Base-by-base conservation (phyloP, 345 rosid genomes). In the Eucalyptus regnans region DNA sequence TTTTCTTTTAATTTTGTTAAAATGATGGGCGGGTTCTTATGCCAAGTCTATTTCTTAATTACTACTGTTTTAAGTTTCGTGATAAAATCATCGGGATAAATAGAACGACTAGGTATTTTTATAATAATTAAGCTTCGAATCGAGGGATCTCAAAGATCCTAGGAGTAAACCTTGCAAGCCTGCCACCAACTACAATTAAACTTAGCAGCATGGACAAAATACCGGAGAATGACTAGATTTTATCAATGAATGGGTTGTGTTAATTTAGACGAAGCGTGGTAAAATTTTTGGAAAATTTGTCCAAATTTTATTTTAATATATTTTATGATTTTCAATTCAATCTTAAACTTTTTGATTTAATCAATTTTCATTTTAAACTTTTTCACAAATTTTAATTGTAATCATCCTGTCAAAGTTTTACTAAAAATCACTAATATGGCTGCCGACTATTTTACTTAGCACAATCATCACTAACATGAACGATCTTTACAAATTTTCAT, bases 401-500 rank as follows among this genome's bases (percentile, higher is more conserved):
- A 16, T 64, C 6, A 7, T 29, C 7, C 1, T n/a, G 5, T 7
- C 16, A 3, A 64, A n/a, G 7, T 64, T 64, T 1, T 4, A 2
- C 1, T 3, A 3, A 7, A n/a, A 64, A n/a, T 64, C 18, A 14
- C 37, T 14, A 7, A n/a, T 1, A 14, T 1, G 10, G 5, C 2
- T 29, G 5, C 3, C 0, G 0, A 5, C 5, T 4, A 4, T 64
- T 8, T 12, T n/a, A 64, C 5, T 1, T 64, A 4, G 5, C 2
- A 64, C 5, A 64, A 64, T 14, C 9, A 7, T 12, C 8, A 8
- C 5, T 14, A 4, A 14, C n/a, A 5, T 58, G 12, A 27, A 25
- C 0, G 2, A 25, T 60, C 9, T 60, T 60, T 11, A 11, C 31
- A 1, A 60, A 60, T 11, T 60, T 9, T 25, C 5, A 60, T 10